phyloP scores from a whole-genome alignment of 2,329 filamentous ascomycete species.

The Penicillium sp. region DNA sequence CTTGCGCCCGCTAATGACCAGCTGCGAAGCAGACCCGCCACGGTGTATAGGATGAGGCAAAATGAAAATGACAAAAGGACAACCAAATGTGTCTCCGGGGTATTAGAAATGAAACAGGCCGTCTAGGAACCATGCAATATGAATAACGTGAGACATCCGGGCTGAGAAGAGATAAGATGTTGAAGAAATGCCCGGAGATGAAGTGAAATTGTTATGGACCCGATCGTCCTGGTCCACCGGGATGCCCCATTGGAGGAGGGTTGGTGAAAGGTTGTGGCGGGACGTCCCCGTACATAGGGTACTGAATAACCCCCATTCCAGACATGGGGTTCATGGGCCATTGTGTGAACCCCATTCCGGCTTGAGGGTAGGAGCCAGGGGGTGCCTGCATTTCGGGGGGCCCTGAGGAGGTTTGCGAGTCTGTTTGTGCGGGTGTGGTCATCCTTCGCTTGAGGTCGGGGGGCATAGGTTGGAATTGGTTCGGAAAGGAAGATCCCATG shows the following conservation, averaged over 20 bases:
- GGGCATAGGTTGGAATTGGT: conserved; percentile 27
- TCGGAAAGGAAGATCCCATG: conserved; percentile 27
- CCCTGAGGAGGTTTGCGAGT: conserved; percentile 23
- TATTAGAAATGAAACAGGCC: conserved; percentile 27
- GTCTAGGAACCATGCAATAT: conserved; percentile 21
- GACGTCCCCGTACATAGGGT: conserved; percentile 31
- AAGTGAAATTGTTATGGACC: conserved; percentile 18
- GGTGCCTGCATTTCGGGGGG: conserved; percentile 25
- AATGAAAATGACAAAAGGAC: conserved; percentile 10
- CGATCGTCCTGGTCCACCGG: conserved; percentile 21
- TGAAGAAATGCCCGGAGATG: background rate
- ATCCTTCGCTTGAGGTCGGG: conserved; percentile 36
- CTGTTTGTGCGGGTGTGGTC: conserved; percentile 32
- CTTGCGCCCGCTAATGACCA: conserved; percentile 39
- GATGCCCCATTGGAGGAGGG: conserved; percentile 31
- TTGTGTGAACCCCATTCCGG: conserved; percentile 27
- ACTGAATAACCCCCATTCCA: conserved; percentile 30
- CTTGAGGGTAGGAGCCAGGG: conserved; percentile 28
- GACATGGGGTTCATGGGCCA: conserved; percentile 31
- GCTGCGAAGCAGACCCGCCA: conserved; percentile 28
- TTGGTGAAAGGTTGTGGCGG: conserved; percentile 26
- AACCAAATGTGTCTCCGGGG: conserved; percentile 16
- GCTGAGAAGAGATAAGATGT: background rate
- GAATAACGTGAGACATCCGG: conserved; percentile 16
- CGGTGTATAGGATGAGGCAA: conserved; percentile 24